A percentile compares a stretch with the other conserved stretches of the same genome.
These are phyloP conservation scores for Phytophthora vignae DNA, from an alignment of 352 stramenopile species.

Conservation along the genomic window DNA sequence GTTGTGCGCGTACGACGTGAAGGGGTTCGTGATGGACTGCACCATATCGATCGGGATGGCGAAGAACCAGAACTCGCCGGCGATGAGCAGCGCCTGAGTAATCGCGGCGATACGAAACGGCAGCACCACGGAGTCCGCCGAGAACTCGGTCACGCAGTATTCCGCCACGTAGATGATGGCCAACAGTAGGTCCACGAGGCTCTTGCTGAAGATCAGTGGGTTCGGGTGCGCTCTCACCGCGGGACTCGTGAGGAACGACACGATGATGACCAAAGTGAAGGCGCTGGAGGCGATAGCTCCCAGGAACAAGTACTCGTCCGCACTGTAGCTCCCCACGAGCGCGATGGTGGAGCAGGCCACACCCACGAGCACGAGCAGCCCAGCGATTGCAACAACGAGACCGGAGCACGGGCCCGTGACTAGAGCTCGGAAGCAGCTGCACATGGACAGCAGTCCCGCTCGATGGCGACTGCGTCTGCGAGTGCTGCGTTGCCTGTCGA, in stretches of 20 bases:
- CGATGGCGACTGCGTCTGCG: conserved; percentile 9
- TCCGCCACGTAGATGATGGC: conserved; percentile 79
- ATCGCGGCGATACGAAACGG: conserved; percentile 73
- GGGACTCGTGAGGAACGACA: conserved; percentile 69
- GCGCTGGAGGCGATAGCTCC: conserved; percentile 72
- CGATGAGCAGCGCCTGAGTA: conserved; percentile 81
- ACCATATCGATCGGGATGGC: conserved; percentile 90
- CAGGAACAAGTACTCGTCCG: conserved; percentile 74
- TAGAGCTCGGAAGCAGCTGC: conserved; percentile 34
- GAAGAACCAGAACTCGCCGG: conserved; percentile 92
- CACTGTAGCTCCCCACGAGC: conserved; percentile 42
- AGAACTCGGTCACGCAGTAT: conserved; percentile 77
- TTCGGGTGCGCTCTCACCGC: conserved; percentile 78
- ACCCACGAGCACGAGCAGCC: conserved; percentile 48
- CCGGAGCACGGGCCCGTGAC: conserved; percentile 33
- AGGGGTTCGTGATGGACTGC: conserved; percentile 91
- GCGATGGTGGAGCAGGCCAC: conserved; percentile 49
- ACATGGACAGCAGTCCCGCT: conserved; percentile 22
- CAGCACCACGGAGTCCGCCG: conserved; percentile 48
- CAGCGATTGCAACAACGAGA: conserved; percentile 44
- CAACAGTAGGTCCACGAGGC: conserved; percentile 79
- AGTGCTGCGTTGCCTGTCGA: conserved; percentile 3
- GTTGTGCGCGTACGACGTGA: conserved; percentile 89
- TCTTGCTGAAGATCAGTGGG: conserved; percentile 90
- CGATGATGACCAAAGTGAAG: conserved; percentile 81